Evolutionary conservation across 352 stramenopile genomes (phyloP).

Genomic region (Saprolegnia parasitica): DNA sequence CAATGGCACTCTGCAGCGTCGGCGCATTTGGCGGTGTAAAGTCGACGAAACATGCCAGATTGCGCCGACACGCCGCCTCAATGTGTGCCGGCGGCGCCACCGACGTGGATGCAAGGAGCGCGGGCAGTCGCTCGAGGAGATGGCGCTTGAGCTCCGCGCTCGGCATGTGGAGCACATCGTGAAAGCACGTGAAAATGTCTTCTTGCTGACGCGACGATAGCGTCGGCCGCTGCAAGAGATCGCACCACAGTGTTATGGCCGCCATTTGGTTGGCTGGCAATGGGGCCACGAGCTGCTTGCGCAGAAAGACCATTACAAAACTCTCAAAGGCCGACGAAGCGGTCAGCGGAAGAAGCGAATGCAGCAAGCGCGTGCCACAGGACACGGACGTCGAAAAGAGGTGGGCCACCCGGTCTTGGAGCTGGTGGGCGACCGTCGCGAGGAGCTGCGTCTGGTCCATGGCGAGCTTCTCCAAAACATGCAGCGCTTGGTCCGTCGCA

Average conservation of each 20-base stretch:
- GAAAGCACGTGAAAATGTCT: constrained; percentile 40
- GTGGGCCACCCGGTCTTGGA: constrained; percentile 30
- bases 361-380: constrained; percentile 5
- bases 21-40: not conserved
- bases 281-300: constrained; percentile 60
- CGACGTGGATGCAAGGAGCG: not conserved
- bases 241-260: constrained; percentile 67
- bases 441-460: not conserved
- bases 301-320: constrained; percentile 76
- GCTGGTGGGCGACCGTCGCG: constrained; percentile 5
- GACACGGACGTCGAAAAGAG: constrained; percentile 35
- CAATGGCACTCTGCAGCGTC: not conserved
- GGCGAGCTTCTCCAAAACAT: not conserved
- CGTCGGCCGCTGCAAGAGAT: constrained; percentile 37
- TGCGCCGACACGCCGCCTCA: too few species aligned
- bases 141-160: not conserved
- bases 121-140: not conserved
- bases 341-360: not conserved
- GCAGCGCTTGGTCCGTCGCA: not conserved
- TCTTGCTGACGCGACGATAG: constrained; percentile 25
- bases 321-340: constrained; percentile 44
- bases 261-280: constrained; percentile 47
- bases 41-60: not conserved
- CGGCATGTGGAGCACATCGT: constrained; percentile 52
- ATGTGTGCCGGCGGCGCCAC: too few species aligned